A percentile compares a stretch with the other conserved stretches of the same genome.
These are phyloP conservation scores for Rhexocercosporidium sp. DNA, from an alignment of 2,329 filamentous ascomycete genomes.

Conservation along the genomic window DNA sequence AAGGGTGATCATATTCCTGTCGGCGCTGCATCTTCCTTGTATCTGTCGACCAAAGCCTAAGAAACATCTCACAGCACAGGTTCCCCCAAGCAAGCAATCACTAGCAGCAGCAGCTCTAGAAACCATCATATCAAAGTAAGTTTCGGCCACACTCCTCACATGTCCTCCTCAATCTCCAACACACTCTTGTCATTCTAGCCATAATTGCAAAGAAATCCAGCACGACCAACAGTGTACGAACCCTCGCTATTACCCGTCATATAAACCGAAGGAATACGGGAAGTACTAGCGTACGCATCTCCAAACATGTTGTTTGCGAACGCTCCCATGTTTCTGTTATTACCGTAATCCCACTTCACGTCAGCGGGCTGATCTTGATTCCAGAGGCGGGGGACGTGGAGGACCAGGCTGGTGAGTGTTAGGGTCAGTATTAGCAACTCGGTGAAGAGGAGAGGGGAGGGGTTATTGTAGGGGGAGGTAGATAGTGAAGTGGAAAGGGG, in stretches of 20 bases:
- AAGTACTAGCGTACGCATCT: background rate
- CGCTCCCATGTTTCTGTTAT: background rate
- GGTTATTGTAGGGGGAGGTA: no score
- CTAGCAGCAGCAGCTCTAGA: background rate
- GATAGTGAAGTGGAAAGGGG: background rate
- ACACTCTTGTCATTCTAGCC: background rate
- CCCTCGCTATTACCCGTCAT: slow-evolving; percentile 1
- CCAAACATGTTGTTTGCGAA: slow-evolving; percentile 3
- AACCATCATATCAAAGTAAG: background rate
- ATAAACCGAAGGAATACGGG: slow-evolving; percentile 1
- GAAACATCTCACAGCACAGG: background rate
- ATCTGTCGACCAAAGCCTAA: no score
- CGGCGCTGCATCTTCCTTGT: no score
- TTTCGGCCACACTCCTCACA: background rate
- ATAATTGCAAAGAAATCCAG: slow-evolving; percentile 1
- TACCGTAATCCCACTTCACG: background rate
- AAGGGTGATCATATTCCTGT: no score
- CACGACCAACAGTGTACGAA: slow-evolving; percentile 7
- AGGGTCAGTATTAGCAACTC: background rate
- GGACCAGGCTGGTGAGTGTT: background rate
- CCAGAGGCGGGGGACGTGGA: slow-evolving; percentile 4
- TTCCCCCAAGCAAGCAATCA: background rate
- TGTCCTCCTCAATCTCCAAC: background rate
- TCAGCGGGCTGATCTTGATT: slow-evolving; percentile 5
- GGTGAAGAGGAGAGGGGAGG: background rate